Evolutionary conservation across 129 eudicot genomes (phyloP).

Genomic region (Saussurea involucrata): DNA sequence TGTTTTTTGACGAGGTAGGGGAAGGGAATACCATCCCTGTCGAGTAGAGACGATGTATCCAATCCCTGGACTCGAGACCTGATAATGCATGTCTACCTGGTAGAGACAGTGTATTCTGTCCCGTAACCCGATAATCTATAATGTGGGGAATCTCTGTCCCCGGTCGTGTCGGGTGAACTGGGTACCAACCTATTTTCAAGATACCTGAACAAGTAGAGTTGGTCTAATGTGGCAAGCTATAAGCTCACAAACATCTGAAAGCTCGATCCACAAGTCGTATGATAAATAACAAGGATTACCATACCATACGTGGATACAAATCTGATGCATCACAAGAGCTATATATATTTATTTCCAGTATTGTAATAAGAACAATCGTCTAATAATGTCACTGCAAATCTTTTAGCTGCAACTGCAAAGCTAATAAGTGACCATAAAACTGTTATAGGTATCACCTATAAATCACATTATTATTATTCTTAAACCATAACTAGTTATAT

Average conservation of each 20-base stretch:
- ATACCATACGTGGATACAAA: not conserved
- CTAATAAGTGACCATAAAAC: not conserved
- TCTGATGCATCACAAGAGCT: not conserved
- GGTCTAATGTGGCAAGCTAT: not conserved
- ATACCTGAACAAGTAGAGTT: not conserved
- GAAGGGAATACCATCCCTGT: too few relatives aligned
- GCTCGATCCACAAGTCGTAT: not conserved
- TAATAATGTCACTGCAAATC: not conserved
- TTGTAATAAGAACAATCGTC: not conserved
- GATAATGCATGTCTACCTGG: not conserved
- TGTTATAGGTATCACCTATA: not conserved
- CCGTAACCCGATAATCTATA: not conserved
- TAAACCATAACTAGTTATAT: not conserved
- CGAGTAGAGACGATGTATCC: too few relatives aligned
- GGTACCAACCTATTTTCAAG: not conserved
- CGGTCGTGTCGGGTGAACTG: not conserved
- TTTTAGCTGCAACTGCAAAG: not conserved
- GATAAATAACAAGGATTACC: not conserved
- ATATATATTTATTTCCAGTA: not conserved
- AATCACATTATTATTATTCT: not conserved
- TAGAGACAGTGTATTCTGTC: not conserved
- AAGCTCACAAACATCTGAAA: not conserved
- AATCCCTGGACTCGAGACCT: too few relatives aligned
- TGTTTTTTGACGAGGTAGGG: not conserved
- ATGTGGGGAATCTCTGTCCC: not conserved